A percentile compares a stretch with the other conserved stretches of the same genome.
phyloP scores from a whole-genome alignment of 306 rosid species.

The Glycine latifolia region DNA sequence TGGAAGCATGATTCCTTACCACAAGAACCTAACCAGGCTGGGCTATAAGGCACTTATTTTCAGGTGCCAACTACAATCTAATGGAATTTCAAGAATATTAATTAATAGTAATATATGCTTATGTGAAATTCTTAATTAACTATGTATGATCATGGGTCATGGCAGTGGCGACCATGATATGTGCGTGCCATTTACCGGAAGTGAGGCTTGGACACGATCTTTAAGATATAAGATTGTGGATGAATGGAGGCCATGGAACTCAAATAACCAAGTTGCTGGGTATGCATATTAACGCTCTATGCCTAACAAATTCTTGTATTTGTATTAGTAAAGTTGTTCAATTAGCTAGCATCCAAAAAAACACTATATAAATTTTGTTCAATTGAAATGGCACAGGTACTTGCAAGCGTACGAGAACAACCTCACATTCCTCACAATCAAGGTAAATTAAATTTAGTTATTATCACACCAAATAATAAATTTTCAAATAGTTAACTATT shows the following conservation, averaged over 20 bases:
- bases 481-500: too few species aligned
- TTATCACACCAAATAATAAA: too few species aligned
- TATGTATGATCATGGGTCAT: neutral
- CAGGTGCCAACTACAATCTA: slow-evolving; percentile 49
- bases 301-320: too few species aligned
- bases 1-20: slow-evolving; percentile 89
- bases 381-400: slow-evolving; percentile 33
- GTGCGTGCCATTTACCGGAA: slow-evolving; percentile 89
- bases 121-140: too few species aligned
- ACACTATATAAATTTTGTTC: neutral
- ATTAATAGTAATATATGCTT: too few species aligned
- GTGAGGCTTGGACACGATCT: slow-evolving; percentile 77
- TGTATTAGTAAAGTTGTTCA: too few species aligned
- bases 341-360: neutral
- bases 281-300: slow-evolving; percentile 12
- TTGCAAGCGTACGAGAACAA: slow-evolving; percentile 48
- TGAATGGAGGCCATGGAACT: slow-evolving; percentile 72
- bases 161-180: slow-evolving; percentile 85
- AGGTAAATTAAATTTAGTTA: slow-evolving; percentile 25
- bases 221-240: slow-evolving; percentile 66
- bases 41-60: slow-evolving; percentile 71
- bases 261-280: slow-evolving; percentile 73
- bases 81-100: too few species aligned
- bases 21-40: slow-evolving; percentile 57
- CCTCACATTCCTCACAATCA: slow-evolving; percentile 51